Evolutionary conservation across 202 grass and related monocot genomes (phyloP), one percentile per base, ranked within the genome.

Genomic region (Schoenoplectus tabernaemontani): DNA sequence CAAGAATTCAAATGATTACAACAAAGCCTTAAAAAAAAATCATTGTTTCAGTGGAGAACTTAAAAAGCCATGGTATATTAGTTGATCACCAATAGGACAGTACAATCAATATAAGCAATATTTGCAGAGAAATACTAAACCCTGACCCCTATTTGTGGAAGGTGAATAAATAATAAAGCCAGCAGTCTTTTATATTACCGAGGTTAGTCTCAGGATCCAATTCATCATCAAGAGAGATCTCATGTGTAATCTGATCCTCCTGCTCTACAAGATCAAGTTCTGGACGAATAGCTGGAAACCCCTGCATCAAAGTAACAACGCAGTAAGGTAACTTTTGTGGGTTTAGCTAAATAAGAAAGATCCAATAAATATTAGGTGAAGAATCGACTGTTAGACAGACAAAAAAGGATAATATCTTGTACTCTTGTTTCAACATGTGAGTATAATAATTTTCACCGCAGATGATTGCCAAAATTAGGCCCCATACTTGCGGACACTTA

Each of bases 231-330:
- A 97, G 86, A 47, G 93, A 90, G 84, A 90, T 93, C 81, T 98
- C 95, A 68, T 98, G 95, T 30, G 89, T 92, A 59, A 90, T 90
- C 72, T 97, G 95, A 84, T 97, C 95, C 28, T 97, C 91, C 71
- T 94, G 91, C 77, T 97, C 95, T 41, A 97, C 95, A 78, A 97
- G 91, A 87, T 97, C 89, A 24, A 97, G 70, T 64, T 97, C 91
- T 51, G 94, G 84, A 33, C 91, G 86, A 53, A 97, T 87, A 50
- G 94, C 91, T 53, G 91, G 91, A 78, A 97, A 97, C 39, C 94
- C 94, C 94, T 97, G 51, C 53, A 86, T 82, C 12, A 81, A 41
- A 37, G 9, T 30, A 87, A 81, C 15, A 56, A 67, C 81, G 71
- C 24, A 33, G 57, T 24, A 57, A 78, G 30, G 33, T 22, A 77